Base-by-base conservation (phyloP, 805 yeast species). In the Ogataea thermomethanolica region DNA sequence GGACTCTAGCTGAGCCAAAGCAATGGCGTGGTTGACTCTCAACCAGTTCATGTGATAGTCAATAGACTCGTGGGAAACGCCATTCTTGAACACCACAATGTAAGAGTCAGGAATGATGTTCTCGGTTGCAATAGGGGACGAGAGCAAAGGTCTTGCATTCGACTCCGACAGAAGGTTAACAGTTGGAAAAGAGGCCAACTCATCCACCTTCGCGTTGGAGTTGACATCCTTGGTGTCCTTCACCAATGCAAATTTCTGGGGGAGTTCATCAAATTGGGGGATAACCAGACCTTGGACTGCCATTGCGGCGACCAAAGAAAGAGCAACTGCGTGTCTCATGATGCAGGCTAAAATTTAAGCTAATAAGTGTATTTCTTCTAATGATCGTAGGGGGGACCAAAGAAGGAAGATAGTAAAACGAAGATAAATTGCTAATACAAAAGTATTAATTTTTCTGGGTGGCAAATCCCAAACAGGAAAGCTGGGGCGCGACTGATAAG, bases 51-150 rank as follows among this genome's bases (percentile, higher is more conserved):
- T 73, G 69, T 90, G 96, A 71, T 78, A 74, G 29, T 69, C 67
- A 24, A 76, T 67, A 44, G 75, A 76, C 26, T 76, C 76, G 20
- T 72, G 63, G 15, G 74, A 55, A 25, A 79, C 70, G 38, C 69
- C 76, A 39, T 78, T 76, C 70, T 88, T 89, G 69, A 91, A 80
- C 36, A 90, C 89, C 52, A 93, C 69, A 49, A 93, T 90, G 70
- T 88, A 93, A 55, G 82, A 81, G 68, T 84, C 74, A 26, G 89
- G 81, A 52, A 84, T 76, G 33, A 73, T 49, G 43, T 76, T 72
- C 37, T 69, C 61, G 9, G 59, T 55, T 36, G 74, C 74, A 23
- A 66, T 46, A 33, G 65, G 67, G 35, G 73, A 61, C 27, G 72
- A 58, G 44, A 78, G 53, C 28, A 82, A 54, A 5, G 83, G 79